Evolutionary conservation across 73 alveolate species (phyloP).

Genomic region (Paramecium primaurelia): DNA sequence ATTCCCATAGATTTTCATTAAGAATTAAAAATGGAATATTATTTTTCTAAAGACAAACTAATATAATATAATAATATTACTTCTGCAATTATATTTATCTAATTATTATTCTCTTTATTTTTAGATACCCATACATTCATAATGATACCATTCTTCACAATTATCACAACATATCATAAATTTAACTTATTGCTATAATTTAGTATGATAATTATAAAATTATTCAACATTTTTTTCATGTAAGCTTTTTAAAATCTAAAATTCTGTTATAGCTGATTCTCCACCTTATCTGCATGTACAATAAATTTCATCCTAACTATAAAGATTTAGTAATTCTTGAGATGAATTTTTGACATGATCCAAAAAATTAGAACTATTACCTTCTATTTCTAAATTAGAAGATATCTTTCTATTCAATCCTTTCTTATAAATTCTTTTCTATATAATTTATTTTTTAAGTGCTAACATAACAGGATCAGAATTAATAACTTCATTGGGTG

Average conservation of each 20-base stretch:
- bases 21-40: slow-evolving; percentile 17
- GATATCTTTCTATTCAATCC: neutral
- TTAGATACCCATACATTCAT: slow-evolving; percentile 33
- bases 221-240: slow-evolving; percentile 23
- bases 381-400: neutral
- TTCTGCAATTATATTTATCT: slow-evolving; percentile 34
- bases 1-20: neutral
- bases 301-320: neutral
- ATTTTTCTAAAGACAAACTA: neutral
- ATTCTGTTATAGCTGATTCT: slow-evolving; percentile 5
- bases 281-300: slow-evolving; percentile 40
- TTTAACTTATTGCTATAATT: neutral
- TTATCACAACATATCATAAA: slow-evolving; percentile 14
- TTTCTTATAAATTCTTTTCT: neutral
- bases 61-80: neutral
- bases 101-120: neutral
- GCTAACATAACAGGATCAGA: neutral
- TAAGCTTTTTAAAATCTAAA: neutral
- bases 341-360: neutral
- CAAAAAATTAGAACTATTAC: neutral
- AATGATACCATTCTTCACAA: slow-evolving; percentile 46
- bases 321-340: neutral
- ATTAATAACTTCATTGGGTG: neutral
- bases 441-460: neutral
- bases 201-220: neutral